Conservation (phyloP, 495 filamentous ascomycete genomes). For the Wilcoxina mikolae region DNA sequence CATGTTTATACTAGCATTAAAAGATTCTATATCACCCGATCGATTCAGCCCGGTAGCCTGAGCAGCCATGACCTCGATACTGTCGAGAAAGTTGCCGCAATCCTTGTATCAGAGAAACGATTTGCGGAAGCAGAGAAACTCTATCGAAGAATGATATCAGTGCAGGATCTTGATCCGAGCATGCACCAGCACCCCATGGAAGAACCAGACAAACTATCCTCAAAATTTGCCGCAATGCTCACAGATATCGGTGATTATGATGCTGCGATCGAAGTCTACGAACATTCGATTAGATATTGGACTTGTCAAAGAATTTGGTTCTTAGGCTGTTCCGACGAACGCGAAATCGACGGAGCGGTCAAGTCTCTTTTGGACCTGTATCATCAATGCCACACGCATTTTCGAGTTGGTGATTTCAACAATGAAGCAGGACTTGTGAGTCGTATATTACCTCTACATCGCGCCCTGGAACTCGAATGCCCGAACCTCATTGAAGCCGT, state of each 20-base stretch:
- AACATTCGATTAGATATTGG: background rate
- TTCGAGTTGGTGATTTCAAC: background rate
- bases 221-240: background rate
- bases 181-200: no score
- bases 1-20: background rate
- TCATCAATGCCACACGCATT: background rate
- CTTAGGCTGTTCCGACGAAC: no score
- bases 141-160: background rate
- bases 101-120: background rate
- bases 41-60: background rate
- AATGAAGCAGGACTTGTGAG: background rate
- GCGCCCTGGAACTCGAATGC: background rate
- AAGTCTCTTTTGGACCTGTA: background rate
- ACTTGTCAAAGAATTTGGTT: no score
- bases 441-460: background rate
- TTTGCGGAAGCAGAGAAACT: background rate
- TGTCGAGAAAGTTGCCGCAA: background rate
- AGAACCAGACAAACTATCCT: no score
- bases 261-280: background rate
- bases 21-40: background rate
- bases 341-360: background rate
- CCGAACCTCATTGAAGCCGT: background rate
- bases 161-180: no score
- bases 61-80: background rate
- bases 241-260: background rate